phyloP scores from a whole-genome alignment of 2,329 filamentous ascomycete species.

The Epichloe uncinata region DNA sequence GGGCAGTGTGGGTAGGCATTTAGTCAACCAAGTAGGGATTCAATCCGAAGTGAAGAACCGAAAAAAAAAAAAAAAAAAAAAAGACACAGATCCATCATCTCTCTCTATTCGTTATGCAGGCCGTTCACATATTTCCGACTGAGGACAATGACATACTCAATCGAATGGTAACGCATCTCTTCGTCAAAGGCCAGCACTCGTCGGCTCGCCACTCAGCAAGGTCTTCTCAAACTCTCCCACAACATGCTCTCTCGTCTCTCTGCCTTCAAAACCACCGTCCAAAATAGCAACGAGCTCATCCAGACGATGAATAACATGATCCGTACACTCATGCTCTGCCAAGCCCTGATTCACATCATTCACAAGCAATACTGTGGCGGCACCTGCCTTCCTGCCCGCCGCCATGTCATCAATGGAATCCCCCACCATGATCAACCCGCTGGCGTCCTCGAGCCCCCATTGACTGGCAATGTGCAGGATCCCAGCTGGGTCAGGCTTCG shows the following conservation, averaged over 20 bases:
- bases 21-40: not conserved
- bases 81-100: not conserved
- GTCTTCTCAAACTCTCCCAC: not conserved
- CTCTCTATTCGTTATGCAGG: not conserved
- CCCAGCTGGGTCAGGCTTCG: constrained; percentile 80
- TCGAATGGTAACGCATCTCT: not conserved
- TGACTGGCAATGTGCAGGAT: constrained; percentile 70
- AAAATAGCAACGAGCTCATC: constrained; percentile 67
- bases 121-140: too few species aligned
- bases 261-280: constrained; percentile 58
- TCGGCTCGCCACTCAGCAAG: not conserved
- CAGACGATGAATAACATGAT: constrained; percentile 55
- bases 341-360: constrained; percentile 70
- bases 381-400: constrained; percentile 69
- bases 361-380: constrained; percentile 76
- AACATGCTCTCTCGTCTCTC: constrained; percentile 11
- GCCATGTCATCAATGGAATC: constrained; percentile 90
- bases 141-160: not conserved
- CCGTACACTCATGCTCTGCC: constrained; percentile 59
- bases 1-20: not conserved
- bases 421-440: constrained; percentile 50
- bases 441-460: constrained; percentile 51
- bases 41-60: not conserved
- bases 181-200: constrained; percentile 3
- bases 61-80: not conserved